Evolutionary conservation across 345 rosid genomes (phyloP), one percentile per base, ranked within the genome.

Genomic region (Cardamine chenopodiifolia): DNA sequence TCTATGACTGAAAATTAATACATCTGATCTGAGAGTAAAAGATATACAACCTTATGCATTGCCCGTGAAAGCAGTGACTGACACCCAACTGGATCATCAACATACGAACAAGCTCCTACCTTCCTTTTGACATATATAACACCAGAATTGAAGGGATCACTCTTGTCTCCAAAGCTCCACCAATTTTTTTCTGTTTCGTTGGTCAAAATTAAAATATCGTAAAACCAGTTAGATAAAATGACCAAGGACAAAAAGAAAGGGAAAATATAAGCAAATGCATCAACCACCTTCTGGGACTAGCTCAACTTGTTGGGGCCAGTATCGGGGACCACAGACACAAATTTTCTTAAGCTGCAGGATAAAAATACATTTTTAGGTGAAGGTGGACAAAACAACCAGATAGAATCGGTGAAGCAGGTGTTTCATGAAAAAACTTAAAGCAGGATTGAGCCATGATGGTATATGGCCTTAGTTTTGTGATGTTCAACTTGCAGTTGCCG

Each of bases 41-140:
- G 68, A 35, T 68, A 14, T 45, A 71, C 58, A 74, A 94, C 97
- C 97, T 94, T 95, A 83, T 92, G 97, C 96, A 92, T 95, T 80
- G 96, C 90, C 77, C 93, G 87, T 69, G 99, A 95, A 58, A 95
- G 83, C 70, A 95, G 85, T 9, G 97, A 95, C 76, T 92, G 96
- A 75, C 95, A 84, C 73, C 97, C 99, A 74, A 88, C 78, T 56
- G 97, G 97, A 79, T 95, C 99, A 82, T 95, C 99, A 48, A 86
- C 91, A 52, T 95, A 95, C 29, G 97, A 95, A 85, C 99, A 90
- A 70, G 97, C 95, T 82, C 99, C 97, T 73, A 89, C 93, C 76
- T 92, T 95, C 71, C 97, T 88, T 82, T 95, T 95, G 79, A 95
- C 83, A 78, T 87, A 88, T 50, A 95, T 84, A 72, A 90, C 81